A percentile compares a stretch with the other conserved stretches of the same genome.
These are phyloP conservation scores for Neurospora hispaniola DNA, from an alignment of 495 filamentous ascomycete species.

Conservation along the genomic window DNA sequence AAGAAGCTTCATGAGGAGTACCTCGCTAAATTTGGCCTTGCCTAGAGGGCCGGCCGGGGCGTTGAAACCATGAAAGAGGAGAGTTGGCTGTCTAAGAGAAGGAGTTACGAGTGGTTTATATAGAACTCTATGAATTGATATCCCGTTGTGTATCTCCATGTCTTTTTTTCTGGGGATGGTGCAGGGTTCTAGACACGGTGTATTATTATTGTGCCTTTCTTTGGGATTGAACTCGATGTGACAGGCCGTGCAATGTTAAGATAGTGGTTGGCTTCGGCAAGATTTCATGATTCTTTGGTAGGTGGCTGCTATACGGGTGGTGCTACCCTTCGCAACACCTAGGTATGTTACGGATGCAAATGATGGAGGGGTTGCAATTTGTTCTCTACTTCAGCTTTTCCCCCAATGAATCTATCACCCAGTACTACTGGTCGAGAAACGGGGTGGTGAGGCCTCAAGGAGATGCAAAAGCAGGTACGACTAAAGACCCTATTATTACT, in stretches of 20 bases:
- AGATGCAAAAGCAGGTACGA: neutral
- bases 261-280: neutral
- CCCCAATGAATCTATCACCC: neutral
- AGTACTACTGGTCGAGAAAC: neutral
- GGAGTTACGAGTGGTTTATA: neutral
- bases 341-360: neutral
- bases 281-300: neutral
- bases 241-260: neutral
- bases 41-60: neutral
- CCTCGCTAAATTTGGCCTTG: constrained; percentile 15
- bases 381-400: neutral
- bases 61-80: neutral
- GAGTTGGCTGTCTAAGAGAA: neutral
- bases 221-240: neutral
- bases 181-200: neutral
- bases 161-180: neutral
- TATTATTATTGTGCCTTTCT: neutral
- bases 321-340: neutral
- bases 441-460: neutral
- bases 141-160: neutral
- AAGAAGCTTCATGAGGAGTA: constrained; percentile 71
- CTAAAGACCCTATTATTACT: neutral
- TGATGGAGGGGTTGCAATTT: neutral
- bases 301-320: neutral
- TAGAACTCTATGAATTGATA: neutral